Evolutionary conservation across 805 yeast species (phyloP).

Genomic region (Suhomyces sp.): DNA sequence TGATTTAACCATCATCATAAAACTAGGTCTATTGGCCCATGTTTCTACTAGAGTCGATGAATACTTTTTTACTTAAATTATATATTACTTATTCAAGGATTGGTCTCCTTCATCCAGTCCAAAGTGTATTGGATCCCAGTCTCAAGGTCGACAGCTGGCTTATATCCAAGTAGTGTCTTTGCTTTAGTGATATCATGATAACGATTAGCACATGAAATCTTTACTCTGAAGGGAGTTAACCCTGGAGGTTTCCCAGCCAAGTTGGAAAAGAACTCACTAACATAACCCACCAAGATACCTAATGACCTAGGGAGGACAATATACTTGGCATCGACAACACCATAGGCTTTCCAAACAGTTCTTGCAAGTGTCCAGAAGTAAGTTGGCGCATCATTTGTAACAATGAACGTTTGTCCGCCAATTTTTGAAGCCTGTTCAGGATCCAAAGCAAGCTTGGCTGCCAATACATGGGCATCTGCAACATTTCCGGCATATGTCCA

Average conservation of each 20-base stretch:
- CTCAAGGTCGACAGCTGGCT: constrained; percentile 75
- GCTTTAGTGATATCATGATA: constrained; percentile 93
- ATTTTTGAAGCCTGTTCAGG: constrained; percentile 44
- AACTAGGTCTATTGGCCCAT: too few relatives aligned
- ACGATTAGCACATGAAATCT: constrained; percentile 87
- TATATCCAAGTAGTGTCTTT: constrained; percentile 69
- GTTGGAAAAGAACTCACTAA: constrained; percentile 72
- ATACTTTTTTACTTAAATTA: too few relatives aligned
- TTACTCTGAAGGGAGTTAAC: constrained; percentile 93
- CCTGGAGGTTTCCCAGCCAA: constrained; percentile 83
- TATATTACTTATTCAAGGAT: too few relatives aligned
- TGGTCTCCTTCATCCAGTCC: constrained; percentile 89
- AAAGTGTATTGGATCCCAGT: constrained; percentile 78
- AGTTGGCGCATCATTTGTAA: constrained; percentile 92
- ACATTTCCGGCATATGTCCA: constrained; percentile 99
- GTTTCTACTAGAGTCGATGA: too few relatives aligned
- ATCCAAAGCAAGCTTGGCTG: constrained; percentile 71
- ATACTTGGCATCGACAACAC: constrained; percentile 67
- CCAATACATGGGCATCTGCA: constrained; percentile 93
- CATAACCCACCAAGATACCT: constrained; percentile 80
- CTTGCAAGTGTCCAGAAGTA: constrained; percentile 97
- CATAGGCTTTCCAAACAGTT: constrained; percentile 96
- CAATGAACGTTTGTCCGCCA: constrained; percentile 84
- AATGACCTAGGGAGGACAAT: constrained; percentile 69
- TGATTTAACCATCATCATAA: too few relatives aligned